A percentile compares a stretch with the other conserved stretches of the same genome.
phyloP scores from a whole-genome alignment of 495 filamentous ascomycete genomes.

The Penicillium flavigenum region DNA sequence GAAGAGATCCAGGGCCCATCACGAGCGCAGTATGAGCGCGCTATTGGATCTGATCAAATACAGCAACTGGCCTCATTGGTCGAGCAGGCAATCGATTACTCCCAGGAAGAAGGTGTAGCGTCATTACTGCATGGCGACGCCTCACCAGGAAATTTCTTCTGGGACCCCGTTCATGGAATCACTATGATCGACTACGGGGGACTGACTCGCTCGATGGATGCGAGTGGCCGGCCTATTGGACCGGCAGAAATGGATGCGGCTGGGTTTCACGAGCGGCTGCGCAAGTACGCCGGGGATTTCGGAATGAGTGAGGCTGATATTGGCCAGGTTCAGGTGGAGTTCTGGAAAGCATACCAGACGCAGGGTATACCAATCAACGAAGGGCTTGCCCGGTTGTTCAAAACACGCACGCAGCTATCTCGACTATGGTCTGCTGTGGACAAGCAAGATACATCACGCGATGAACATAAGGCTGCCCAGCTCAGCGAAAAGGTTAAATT shows the following conservation, averaged over 20 bases:
- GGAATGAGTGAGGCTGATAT: conserved; percentile 3
- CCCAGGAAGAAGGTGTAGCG: neutral
- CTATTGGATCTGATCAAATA: conserved; percentile 1
- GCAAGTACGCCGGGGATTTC: conserved; percentile 2
- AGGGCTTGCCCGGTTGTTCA: neutral
- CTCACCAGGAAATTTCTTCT: neutral
- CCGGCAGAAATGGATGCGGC: conserved; percentile 4
- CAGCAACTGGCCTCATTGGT: neutral
- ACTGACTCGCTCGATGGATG: conserved; percentile 1
- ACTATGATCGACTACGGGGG: conserved; percentile 3
- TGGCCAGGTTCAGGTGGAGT: neutral
- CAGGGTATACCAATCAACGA: neutral
- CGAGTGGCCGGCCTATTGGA: neutral
- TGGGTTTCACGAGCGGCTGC: conserved; percentile 1
- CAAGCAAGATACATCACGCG: neutral
- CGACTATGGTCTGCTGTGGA: conserved; percentile 4
- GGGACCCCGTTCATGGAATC: neutral
- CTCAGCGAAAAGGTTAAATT: neutral
- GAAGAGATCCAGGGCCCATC: conserved; percentile 1
- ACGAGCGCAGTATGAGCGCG: neutral
- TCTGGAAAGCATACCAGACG: neutral
- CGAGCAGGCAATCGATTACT: neutral
- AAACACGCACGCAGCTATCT: conserved; percentile 1
- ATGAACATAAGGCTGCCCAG: neutral
- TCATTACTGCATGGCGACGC: neutral